Base-by-base conservation (phyloP, 352 stramenopile species). In the Globisporangium emineosum region DNA sequence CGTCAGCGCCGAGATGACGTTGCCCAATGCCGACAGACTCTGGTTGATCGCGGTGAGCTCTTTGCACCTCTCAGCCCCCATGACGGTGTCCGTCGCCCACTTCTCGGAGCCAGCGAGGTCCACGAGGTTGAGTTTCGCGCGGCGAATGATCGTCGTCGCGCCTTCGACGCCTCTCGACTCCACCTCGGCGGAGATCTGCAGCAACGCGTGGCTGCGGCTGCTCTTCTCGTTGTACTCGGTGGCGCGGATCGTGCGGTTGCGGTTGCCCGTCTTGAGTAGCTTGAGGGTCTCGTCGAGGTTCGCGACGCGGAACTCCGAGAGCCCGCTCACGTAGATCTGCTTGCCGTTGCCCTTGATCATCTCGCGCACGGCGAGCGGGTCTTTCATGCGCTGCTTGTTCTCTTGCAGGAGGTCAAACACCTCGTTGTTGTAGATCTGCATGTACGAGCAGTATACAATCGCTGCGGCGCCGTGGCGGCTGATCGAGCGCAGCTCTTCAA, bases 41-140 rank as follows among this genome's bases (percentile, higher is more conserved):
- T 94, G 84, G 67, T 98, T 98, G 61, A 98, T 98, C 57, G 86
- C 94, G 29, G 82, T 96, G 61, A 98, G 76, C 65, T 98, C 92
- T 27, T 84, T 90, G 57, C 88, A 81, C 27, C 88, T 87, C 27
- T 86, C 82, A 0, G 74, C 67, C 1, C 73, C 77, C 75, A 96
- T 89, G n/a, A 76, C 63, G 33, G 87, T 68, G 40, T 86, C 81
- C 0, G 75, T 82, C 15, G 86, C 87, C 93, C 93, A 98, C 68
- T 93, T 98, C 65, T 98, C 93, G 1, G 89, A 97, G 7, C 92
- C 92, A 3, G 93, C 91, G 10, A 98, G 72, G 58, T 98, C 93
- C 2, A 98, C 91, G 1, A 98, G 78, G 56, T 96, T 98, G 50
- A 98, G 87, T 62, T 91, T 91, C 5, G 84, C 82, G 21, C 83